A percentile compares a stretch with the other conserved stretches of the same genome.
These are phyloP conservation scores for Seminavis robusta DNA, from an alignment of 108 stramenopile species.

Conservation along the genomic window DNA sequence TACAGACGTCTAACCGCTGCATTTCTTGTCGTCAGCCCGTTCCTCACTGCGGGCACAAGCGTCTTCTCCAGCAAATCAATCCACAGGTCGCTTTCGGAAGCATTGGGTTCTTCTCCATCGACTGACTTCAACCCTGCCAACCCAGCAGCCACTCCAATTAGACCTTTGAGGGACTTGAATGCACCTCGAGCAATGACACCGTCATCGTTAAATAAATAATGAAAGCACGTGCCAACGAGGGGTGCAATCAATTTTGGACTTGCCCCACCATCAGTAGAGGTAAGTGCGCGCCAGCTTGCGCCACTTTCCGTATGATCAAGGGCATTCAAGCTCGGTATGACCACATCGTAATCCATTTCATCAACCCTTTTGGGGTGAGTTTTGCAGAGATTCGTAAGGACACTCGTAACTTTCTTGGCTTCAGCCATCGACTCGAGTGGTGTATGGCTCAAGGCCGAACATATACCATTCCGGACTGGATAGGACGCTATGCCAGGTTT, in stretches of 20 bases:
- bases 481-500: slow-evolving; percentile 48
- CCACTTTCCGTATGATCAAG: slow-evolving; percentile 31
- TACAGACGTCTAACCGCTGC: slow-evolving; percentile 47
- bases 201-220: slow-evolving; percentile 68
- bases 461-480: slow-evolving; percentile 35
- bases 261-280: slow-evolving; percentile 10
- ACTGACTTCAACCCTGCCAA: slow-evolving; percentile 19
- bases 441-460: slow-evolving; percentile 6
- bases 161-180: slow-evolving; percentile 57
- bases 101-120: slow-evolving; percentile 1
- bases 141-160: slow-evolving; percentile 48
- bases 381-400: slow-evolving; percentile 45
- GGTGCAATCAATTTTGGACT: slow-evolving; percentile 49
- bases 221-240: slow-evolving; percentile 61
- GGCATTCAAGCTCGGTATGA: slow-evolving; percentile 64
- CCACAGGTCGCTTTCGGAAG: slow-evolving; percentile 32
- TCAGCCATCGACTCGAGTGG: background rate
- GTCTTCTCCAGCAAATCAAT: slow-evolving; percentile 59
- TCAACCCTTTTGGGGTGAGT: slow-evolving; percentile 61
- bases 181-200: slow-evolving; percentile 72
- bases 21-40: slow-evolving; percentile 47
- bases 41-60: slow-evolving; percentile 52
- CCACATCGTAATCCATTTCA: slow-evolving; percentile 71
- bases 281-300: slow-evolving; percentile 41
- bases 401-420: slow-evolving; percentile 22